These are phyloP conservation scores for Alternaria arbusti DNA, from an alignment of 2,329 filamentous ascomycete species.

Conservation along the genomic window DNA sequence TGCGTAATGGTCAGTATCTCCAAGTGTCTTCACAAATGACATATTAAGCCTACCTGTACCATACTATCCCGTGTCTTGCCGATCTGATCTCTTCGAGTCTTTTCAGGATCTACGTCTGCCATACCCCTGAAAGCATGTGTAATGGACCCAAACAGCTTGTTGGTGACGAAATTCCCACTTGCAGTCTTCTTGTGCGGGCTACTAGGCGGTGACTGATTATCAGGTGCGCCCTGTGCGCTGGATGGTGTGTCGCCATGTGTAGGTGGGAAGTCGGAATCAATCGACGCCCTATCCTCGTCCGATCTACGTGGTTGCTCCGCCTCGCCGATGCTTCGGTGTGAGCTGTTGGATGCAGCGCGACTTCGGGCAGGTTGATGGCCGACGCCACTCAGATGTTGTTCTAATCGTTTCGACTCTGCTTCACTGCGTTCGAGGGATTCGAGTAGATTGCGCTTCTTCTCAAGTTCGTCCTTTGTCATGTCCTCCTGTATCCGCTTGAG, in stretches of 20 bases:
- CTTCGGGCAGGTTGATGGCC: constrained; percentile 68
- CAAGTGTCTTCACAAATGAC: background rate
- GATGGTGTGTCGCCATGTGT: constrained; percentile 77
- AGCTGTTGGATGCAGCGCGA: constrained; percentile 69
- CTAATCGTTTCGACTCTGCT: constrained; percentile 88
- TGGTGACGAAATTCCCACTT: constrained; percentile 86
- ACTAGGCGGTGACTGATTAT: constrained; percentile 33
- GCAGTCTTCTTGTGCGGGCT: constrained; percentile 75
- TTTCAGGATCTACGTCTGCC: constrained; percentile 93
- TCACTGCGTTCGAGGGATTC: constrained; percentile 94
- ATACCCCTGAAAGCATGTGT: constrained; percentile 96
- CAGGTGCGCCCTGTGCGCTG: constrained; percentile 72
- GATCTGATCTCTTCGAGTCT: constrained; percentile 89
- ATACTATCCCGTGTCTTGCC: constrained; percentile 94
- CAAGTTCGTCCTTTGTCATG: constrained; percentile 91
- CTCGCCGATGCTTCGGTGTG: constrained; percentile 48
- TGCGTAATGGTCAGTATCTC: constrained; percentile 39
- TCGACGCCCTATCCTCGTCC: constrained; percentile 81
- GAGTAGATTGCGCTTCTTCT: constrained; percentile 81
- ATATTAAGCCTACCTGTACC: constrained; percentile 37
- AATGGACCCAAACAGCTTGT: constrained; percentile 90
- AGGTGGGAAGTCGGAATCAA: constrained; percentile 95
- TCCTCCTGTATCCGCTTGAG: constrained; percentile 96
- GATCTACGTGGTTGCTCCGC: constrained; percentile 51
- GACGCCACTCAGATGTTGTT: constrained; percentile 84